phyloP scores from a whole-genome alignment of 805 yeast genomes.

The Wickerhamomyces mucosus region DNA sequence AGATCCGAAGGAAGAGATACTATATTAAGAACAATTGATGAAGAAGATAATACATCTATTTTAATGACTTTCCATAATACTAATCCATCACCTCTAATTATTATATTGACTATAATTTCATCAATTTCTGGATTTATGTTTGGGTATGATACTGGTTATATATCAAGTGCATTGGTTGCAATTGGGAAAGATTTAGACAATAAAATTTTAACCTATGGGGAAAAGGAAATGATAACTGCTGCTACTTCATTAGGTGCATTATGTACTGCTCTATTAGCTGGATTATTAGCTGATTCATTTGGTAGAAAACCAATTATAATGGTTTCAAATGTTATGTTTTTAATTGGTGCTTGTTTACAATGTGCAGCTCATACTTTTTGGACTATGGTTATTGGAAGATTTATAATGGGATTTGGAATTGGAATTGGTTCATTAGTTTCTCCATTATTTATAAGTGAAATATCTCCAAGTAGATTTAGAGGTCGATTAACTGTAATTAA shows the following conservation, averaged over 20 bases:
- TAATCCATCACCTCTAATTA: constrained; percentile 52
- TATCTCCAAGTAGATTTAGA: constrained; percentile 86
- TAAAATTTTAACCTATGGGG: constrained; percentile 54
- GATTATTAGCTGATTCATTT: constrained; percentile 67
- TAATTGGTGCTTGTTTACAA: constrained; percentile 80
- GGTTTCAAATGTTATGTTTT: constrained; percentile 72
- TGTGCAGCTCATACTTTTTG: constrained; percentile 73
- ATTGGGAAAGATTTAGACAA: constrained; percentile 68
- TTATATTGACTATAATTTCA: constrained; percentile 61
- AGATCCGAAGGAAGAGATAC: constrained; percentile 6
- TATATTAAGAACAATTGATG: constrained; percentile 28
- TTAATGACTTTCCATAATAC: constrained; percentile 38
- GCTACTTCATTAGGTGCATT: constrained; percentile 94
- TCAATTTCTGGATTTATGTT: constrained; percentile 94
- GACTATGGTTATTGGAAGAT: constrained; percentile 89
- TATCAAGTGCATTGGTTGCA: constrained; percentile 85
- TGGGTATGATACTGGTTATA: constrained; percentile 97
- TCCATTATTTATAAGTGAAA: constrained; percentile 87
- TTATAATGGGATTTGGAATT: constrained; percentile 93
- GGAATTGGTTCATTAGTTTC: constrained; percentile 91
- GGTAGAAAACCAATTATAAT: constrained; percentile 84
- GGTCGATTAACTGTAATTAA: constrained; percentile 87
- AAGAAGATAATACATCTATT: constrained; percentile 40
- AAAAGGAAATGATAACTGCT: constrained; percentile 84
- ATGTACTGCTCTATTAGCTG: constrained; percentile 70